These are phyloP conservation scores for Mollisia scopiformis DNA, from an alignment of 2,329 filamentous ascomycete species.

Conservation along the genomic window DNA sequence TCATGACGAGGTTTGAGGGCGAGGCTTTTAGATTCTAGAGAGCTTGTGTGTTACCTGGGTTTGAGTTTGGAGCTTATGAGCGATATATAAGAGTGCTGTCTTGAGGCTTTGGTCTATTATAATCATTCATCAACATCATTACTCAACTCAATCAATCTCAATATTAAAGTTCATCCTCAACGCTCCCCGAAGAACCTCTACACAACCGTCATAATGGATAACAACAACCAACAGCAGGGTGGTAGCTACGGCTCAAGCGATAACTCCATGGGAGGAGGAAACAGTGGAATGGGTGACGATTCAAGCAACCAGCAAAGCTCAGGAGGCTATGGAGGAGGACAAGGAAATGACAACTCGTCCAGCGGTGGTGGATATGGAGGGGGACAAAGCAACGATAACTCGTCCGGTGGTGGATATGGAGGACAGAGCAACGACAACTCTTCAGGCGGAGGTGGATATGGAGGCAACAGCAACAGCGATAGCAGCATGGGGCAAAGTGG, in stretches of 20 bases:
- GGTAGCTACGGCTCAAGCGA: constrained; percentile 2
- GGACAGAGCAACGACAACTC: not conserved
- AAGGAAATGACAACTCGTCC: not conserved
- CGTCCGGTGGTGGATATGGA: not conserved
- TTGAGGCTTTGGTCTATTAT: not conserved
- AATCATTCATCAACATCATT: not conserved
- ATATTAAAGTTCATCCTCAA: not conserved
- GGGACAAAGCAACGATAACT: not conserved
- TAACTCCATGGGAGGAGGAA: not conserved
- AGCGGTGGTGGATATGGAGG: not conserved
- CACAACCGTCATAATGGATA: constrained; percentile 7
- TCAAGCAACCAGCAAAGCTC: not conserved
- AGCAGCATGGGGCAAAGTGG: no score
- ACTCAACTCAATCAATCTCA: not conserved
- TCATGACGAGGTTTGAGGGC: no score
- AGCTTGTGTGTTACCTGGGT: no score
- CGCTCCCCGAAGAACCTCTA: not conserved
- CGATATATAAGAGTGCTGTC: not conserved
- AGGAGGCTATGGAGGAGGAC: not conserved
- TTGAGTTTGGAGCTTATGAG: not conserved
- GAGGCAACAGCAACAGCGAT: not conserved
- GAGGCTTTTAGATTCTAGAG: no score
- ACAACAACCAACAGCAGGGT: not conserved
- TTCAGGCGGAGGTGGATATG: constrained; percentile 1
- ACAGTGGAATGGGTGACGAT: not conserved